phyloP scores from a whole-genome alignment of 2,329 filamentous ascomycete species.

The Fusarium cyanostomum region DNA sequence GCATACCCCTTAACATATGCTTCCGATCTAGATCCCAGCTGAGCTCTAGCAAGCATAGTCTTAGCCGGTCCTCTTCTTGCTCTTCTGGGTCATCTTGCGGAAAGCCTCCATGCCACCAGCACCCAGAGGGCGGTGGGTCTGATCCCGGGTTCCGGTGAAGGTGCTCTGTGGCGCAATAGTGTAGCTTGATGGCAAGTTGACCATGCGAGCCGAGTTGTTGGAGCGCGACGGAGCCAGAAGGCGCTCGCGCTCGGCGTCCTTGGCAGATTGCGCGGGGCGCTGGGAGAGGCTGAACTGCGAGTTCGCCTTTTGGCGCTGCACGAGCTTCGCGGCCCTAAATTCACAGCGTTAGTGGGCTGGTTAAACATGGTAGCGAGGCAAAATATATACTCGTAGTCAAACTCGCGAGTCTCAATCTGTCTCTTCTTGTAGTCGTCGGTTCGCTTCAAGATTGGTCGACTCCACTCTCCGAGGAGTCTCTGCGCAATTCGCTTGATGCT shows the following conservation, averaged over 20 bases:
- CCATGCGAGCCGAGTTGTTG: conserved; percentile 66
- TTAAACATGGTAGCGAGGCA: neutral
- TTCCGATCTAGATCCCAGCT: neutral
- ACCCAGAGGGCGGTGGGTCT: conserved; percentile 68
- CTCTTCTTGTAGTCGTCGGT: conserved; percentile 96
- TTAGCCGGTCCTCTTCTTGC: conserved; percentile 59
- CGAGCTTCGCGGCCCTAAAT: conserved; percentile 62
- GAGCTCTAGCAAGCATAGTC: neutral
- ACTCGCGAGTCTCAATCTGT: conserved; percentile 69
- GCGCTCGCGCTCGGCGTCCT: conserved; percentile 65
- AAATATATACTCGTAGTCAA: conserved; percentile 67
- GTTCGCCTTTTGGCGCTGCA: conserved; percentile 59
- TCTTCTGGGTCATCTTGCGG: conserved; percentile 71
- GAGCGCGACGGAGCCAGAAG: conserved; percentile 64
- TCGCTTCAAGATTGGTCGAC: conserved; percentile 89
- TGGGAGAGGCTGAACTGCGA: conserved; percentile 62
- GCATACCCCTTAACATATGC: conserved; percentile 1
- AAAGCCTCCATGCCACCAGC: conserved; percentile 72
- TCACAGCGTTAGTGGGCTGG: conserved; percentile 22
- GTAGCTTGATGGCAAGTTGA: conserved; percentile 65
- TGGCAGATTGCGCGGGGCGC: conserved; percentile 55
- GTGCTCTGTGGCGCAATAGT: conserved; percentile 70
- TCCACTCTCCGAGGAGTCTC: conserved; percentile 94
- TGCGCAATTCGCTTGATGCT: conserved; percentile 94
- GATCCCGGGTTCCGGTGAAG: conserved; percentile 61